Evolutionary conservation across 495 filamentous ascomycete genomes (phyloP), one percentile per base, ranked within the genome.

Genomic region (Lasiosphaeriaceae sp.): DNA sequence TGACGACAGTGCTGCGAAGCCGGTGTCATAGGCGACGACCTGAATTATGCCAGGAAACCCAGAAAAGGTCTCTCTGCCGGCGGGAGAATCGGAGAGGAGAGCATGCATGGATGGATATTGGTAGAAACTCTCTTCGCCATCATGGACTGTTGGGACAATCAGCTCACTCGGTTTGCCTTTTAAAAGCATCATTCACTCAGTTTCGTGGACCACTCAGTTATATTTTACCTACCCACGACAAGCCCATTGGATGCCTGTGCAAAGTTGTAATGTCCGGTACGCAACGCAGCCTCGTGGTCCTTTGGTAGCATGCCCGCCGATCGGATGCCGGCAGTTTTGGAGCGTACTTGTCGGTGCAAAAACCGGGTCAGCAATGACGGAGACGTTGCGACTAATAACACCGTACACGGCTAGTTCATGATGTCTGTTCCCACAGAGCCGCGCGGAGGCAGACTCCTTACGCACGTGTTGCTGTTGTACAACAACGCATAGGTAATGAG

Each of bases 1-100:
- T 5, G 68, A 49, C 5, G 74, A 73, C 48, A 86, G 71, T 47
- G 79, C 73, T 16, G 69, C 73, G 64, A 86, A 86, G 11, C 76
- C 70, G 17, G 79, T 78, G 41, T 75, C 71, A 54, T 74, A 78
- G 41, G 82, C 74, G 23, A 75, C 61, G 1, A 87, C 58, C 46
- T 85, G 78, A n/a, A 58, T 52, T 35, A 76, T 58, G 29, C 55
- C 23, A 21, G 57, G 47, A 43, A 67, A 52, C 37, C 61, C 48
- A 19, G 65, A 37, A 52, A 69, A 67, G 7, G 19, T 46, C 23
- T 61, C 35, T 54, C 52, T 24, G 21, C 2, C 35, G 1, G 17
- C 20, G 17, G 19, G 22, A 16, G 2, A 35, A 21, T 52, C 20
- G 11, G 29, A 14, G 59, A 63, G 47, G 23, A 66, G 55, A 45